Base-by-base conservation (phyloP, 306 rosid species). In the Phaseolus lunatus region DNA sequence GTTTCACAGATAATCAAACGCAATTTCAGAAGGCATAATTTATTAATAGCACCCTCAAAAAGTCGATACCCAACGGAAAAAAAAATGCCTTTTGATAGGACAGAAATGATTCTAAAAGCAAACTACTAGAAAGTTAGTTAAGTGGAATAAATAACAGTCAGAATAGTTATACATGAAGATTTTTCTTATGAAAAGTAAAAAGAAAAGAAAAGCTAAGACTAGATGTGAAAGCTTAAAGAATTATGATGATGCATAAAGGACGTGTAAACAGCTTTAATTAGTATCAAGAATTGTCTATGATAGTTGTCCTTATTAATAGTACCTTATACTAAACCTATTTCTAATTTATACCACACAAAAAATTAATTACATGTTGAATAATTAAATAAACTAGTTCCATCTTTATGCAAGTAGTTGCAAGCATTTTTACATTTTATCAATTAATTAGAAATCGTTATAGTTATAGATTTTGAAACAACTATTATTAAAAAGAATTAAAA, bases 101-200 rank as follows among this genome's bases (percentile, higher is more conserved):
- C 78, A 70, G 24, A 70, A 50, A 76, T 23, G 80, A 61, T 79
- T 71, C 73, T 18, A 59, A 70, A 69, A 62, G 66, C 76, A 63
- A 65, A 27, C 78, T n/a, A 68, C 70, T 52, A 56, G 76, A 68
- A 33, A 56, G 63, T 47, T 66, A 20, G 67, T 56, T 35, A 48
- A 63, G 29, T 49, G 73, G 73, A 75, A 81, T 59, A 69, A 50
- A 39, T 61, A 29, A 63, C 56, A 63, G 44, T 41, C n/a, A 52
- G 44, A 76, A n/a, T 52, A 76, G 64, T 64, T 65, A 64, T 49
- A 15, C 64, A 23, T 61, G 70, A 61, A 74, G 11, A 59, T 27
- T 29, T 59, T 29, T 14, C 1, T 56, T 0, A 0, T 4, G 3
- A 12, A 15, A 9, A 29, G 5, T 8, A 4, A 15, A 49, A 15